Percentiles rank a stretch among this genome's conserved stretches.
Evolutionary conservation across 1,139 yeast genomes (phyloP).

Genomic region (Yamadazyma pseudoaaseri): DNA sequence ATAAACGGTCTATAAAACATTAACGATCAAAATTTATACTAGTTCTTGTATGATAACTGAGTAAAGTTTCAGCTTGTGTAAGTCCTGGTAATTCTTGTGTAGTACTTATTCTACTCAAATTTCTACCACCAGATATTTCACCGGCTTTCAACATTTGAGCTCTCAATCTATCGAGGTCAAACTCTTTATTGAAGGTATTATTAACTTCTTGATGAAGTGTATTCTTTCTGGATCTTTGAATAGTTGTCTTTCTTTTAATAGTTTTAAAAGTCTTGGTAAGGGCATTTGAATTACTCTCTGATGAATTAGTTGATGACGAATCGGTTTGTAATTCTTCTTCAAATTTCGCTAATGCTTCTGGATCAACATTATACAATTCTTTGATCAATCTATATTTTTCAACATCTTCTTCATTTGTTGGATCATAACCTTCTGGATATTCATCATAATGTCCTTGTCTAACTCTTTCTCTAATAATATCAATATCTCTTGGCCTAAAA

Average conservation of each 20-base stretch:
- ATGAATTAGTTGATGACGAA: slow-evolving; percentile 11
- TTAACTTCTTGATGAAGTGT: slow-evolving; percentile 23
- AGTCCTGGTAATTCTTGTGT: slow-evolving; percentile 52
- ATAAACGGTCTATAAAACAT: background rate
- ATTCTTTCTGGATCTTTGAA: slow-evolving; percentile 28
- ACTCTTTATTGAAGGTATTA: slow-evolving; percentile 33
- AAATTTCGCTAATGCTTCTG: slow-evolving; percentile 33
- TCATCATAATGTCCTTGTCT: slow-evolving; percentile 45
- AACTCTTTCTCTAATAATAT: slow-evolving; percentile 52
- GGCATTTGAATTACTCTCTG: slow-evolving; percentile 19
- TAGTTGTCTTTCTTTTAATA: slow-evolving; percentile 33
- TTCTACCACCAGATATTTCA: slow-evolving; percentile 33
- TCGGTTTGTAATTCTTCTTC: slow-evolving; percentile 22
- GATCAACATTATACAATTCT: slow-evolving; percentile 34
- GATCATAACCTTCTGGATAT: slow-evolving; percentile 52
- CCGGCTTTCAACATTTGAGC: slow-evolving; percentile 42
- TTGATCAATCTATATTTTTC: slow-evolving; percentile 41
- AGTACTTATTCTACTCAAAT: slow-evolving; percentile 42
- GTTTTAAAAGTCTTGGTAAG: slow-evolving; percentile 34
- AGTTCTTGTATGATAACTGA: slow-evolving; percentile 44
- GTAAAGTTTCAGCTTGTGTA: slow-evolving; percentile 48
- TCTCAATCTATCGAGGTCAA: slow-evolving; percentile 37
- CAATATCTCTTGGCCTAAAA: slow-evolving; percentile 53
- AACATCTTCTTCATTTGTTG: slow-evolving; percentile 51
- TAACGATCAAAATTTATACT: slow-evolving; percentile 27